A percentile compares a stretch with the other conserved stretches of the same genome.
These are phyloP conservation scores for Panaeolus papilionaceus DNA, from an alignment of 768 basidiomycete species.

Conservation along the genomic window DNA sequence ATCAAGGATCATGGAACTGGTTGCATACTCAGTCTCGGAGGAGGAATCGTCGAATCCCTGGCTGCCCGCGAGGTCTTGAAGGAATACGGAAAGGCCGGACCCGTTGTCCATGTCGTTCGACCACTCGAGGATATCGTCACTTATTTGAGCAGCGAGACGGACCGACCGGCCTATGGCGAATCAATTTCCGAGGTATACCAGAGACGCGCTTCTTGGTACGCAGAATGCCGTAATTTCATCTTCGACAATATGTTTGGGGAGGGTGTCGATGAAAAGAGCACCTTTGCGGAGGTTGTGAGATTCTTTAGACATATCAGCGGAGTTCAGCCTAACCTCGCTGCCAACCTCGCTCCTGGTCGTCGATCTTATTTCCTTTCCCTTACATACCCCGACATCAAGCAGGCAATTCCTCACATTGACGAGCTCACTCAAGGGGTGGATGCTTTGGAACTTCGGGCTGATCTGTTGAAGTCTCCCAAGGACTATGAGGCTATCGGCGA, in stretches of 20 bases:
- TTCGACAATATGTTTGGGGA: constrained; percentile 76
- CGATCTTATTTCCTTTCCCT: constrained; percentile 94
- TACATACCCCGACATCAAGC: constrained; percentile 88
- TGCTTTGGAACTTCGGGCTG: constrained; percentile 93
- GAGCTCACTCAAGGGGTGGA: constrained; percentile 85
- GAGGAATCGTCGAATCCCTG: constrained; percentile 91
- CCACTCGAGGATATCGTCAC: constrained; percentile 81
- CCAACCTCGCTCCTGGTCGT: constrained; percentile 54
- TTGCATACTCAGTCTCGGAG: constrained; percentile 90
- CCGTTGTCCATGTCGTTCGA: constrained; percentile 86
- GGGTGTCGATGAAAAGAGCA: constrained; percentile 39
- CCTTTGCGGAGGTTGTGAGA: constrained; percentile 68
- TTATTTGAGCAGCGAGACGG: constrained; percentile 78
- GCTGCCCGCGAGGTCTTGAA: constrained; percentile 76
- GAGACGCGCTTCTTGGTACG: constrained; percentile 87
- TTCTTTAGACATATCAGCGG: constrained; percentile 94
- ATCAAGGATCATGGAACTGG: constrained; percentile 59
- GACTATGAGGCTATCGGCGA: constrained; percentile 53
- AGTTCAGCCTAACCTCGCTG: constrained; percentile 64
- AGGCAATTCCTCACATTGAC: constrained; percentile 70
- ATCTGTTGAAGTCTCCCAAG: constrained; percentile 70
- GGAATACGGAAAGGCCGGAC: constrained; percentile 65
- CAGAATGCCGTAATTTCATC: constrained; percentile 80
- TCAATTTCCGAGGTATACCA: constrained; percentile 82
- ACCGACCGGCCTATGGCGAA: constrained; percentile 90